Evolutionary conservation across 2,329 filamentous ascomycete genomes (phyloP), one percentile per base, ranked within the genome.

Genomic region (Diaporthe sp.): DNA sequence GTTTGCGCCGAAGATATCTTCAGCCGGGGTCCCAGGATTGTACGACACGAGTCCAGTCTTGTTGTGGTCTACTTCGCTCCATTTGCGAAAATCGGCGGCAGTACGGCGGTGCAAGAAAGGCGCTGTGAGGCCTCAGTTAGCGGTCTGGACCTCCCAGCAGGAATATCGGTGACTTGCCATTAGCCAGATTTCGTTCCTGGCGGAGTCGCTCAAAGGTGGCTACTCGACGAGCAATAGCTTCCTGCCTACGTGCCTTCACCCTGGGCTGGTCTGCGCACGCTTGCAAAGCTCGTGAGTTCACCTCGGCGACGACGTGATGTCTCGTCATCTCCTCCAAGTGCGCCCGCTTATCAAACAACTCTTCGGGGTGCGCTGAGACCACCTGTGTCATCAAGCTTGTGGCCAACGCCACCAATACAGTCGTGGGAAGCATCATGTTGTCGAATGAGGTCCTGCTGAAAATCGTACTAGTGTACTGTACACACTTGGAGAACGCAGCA

Each of bases 1-100:
- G 78, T 87, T 86, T 44, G 84, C 83, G 9, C 80, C 81, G 70
- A 87, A 86, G 73, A 86, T 79, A 22, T 81, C 81, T 10, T 76
- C 75, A 71, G 75, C 79, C 7, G 81, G 80, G 1, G 82, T 82
- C 22, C 83, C 81, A 34, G 80, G 81, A 37, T 79, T 81, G 70
- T 81, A 80, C 70, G 82, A 77, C 25, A 83, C 67, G 13, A 79
- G 59, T 1, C 79, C 81, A 5, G 84, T 86, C 78, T 81, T 80
- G 78, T 86, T 82, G 78, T 86, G 85, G 55, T 83, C 80, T 62
- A 83, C 71, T 0, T 81, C 81, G 57, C 83, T 84, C 82, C 83
- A 86, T 72, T 83, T 80, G 67, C 82, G 78, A 4, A 86, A 81
- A 7, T 83, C 79, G n/a, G 80, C 83, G 2, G 82, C 80, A 51